Evolutionary conservation across 306 rosid genomes (phyloP), one percentile per base, ranked within the genome.

Genomic region (Prunus dulcis): DNA sequence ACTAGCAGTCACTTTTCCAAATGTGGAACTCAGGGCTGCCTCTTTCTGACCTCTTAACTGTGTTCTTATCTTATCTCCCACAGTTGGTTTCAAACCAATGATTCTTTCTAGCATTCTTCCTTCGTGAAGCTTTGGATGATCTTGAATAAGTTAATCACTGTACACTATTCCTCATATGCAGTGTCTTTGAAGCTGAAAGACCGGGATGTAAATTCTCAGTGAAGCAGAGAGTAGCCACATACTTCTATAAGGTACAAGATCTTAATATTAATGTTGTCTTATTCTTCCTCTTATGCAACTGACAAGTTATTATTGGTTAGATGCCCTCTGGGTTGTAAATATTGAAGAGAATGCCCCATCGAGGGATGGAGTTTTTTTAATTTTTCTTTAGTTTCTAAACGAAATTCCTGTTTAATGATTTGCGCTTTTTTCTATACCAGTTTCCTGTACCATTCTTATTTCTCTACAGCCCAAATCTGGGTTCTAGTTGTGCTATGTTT

Each of bases 151-250:
- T 50, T 53, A 34, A 34, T 55, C 60, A 57, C 15, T 8, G 41
- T 1, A 65, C 34, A 63, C 67, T 66, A 9, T 80, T 50, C 64
- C 57, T 73, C 78, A n/a, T 57, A 62, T 88, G 93, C 89, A 93
- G 98, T 77, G 98, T 93, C 77, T 93, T 93, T 55, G 96, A 93
- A 86, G 97, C 94, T 65, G 84, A 91, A 93, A 88, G 97, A 72
- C 97, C 98, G 0, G 98, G 98, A 75, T 88, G 94, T 77, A 91
- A 47, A 72, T 91, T 93, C 85, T 76, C 98, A 2, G 62, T 9
- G 38, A 79, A 75, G 84, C 98, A 93, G 82, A 93, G 98, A 38
- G 47, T 87, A 76, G 93, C 96, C 41, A 79, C 98, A 38, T 90
- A 75, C 80, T 93, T 93, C 81, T 88, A 87, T 72, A 93, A 93